A percentile compares a stretch with the other conserved stretches of the same genome.
Conservation (phyloP, 164 flowering plant species). For the Magnolia kwangsiensis region DNA sequence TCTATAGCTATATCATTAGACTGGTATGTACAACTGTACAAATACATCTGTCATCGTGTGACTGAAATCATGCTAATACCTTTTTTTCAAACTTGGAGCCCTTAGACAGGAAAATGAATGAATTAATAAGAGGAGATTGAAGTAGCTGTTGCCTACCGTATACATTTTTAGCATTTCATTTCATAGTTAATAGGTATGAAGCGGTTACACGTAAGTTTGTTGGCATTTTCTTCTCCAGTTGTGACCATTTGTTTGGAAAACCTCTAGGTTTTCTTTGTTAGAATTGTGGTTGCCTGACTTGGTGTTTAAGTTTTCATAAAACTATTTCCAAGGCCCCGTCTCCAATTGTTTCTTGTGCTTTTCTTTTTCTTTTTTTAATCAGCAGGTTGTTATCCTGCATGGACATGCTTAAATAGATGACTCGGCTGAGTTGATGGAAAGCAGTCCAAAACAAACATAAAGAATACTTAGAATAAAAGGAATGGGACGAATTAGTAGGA, state of each 20-base stretch:
- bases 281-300: too few relatives aligned
- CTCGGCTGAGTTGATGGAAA: too few relatives aligned
- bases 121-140: neutral
- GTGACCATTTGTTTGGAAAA: too few relatives aligned
- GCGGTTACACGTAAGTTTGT: neutral
- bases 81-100: neutral
- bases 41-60: neutral
- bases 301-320: too few relatives aligned
- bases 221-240: too few relatives aligned
- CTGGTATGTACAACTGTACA: constrained; percentile 46
- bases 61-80: neutral
- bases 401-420: too few relatives aligned
- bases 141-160: neutral
- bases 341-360: too few relatives aligned
- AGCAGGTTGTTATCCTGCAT: too few relatives aligned
- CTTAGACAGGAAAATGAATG: neutral
- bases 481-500: neutral
- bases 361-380: too few relatives aligned
- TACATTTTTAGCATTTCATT: neutral
- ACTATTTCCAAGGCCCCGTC: too few relatives aligned
- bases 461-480: neutral
- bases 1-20: constrained; percentile 77
- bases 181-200: neutral
- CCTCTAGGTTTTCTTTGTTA: too few relatives aligned
- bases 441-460: too few relatives aligned